Conservation (phyloP, 371 early-diverging fungal species). For the Mortierella sp. region DNA sequence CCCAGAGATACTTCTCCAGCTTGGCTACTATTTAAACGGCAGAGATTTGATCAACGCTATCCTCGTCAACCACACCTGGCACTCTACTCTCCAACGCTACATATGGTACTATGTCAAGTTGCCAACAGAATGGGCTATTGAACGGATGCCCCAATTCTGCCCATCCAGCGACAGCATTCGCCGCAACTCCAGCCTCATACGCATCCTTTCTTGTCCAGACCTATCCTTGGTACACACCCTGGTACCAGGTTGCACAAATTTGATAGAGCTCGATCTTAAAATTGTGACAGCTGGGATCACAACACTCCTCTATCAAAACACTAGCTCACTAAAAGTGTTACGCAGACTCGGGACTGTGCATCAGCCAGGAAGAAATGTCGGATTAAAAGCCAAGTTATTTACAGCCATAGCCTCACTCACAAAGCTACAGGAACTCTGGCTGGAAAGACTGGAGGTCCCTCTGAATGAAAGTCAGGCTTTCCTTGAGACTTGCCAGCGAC, state of each 20-base stretch:
- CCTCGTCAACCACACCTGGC: constrained; percentile 24
- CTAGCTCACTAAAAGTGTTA: constrained; percentile 8
- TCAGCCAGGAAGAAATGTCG: constrained; percentile 12
- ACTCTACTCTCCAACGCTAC: constrained; percentile 4
- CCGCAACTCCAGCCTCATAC: constrained; percentile 15
- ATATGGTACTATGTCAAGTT: constrained; percentile 13
- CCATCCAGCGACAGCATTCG: constrained; percentile 6
- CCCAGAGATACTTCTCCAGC: constrained; percentile 20
- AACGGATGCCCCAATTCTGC: neutral
- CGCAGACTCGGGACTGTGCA: constrained; percentile 8
- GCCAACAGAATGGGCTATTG: constrained; percentile 17
- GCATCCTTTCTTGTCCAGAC: constrained; percentile 15
- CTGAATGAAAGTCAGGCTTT: neutral
- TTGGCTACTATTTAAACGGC: constrained; percentile 16
- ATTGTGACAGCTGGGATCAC: neutral
- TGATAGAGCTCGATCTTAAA: constrained; percentile 11
- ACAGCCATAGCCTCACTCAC: constrained; percentile 10
- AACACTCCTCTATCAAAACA: constrained; percentile 17
- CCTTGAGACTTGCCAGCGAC: constrained; percentile 8
- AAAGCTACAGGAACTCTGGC: constrained; percentile 4
- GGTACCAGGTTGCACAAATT: constrained; percentile 13
- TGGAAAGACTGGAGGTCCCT: constrained; percentile 16
- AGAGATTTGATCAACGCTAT: constrained; percentile 9
- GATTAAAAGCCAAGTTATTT: neutral
- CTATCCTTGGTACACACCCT: constrained; percentile 7